Evolutionary conservation across 1,284 basidiomycete species (phyloP), one percentile per base, ranked within the genome.

Genomic region (Rugosomyces carneus): DNA sequence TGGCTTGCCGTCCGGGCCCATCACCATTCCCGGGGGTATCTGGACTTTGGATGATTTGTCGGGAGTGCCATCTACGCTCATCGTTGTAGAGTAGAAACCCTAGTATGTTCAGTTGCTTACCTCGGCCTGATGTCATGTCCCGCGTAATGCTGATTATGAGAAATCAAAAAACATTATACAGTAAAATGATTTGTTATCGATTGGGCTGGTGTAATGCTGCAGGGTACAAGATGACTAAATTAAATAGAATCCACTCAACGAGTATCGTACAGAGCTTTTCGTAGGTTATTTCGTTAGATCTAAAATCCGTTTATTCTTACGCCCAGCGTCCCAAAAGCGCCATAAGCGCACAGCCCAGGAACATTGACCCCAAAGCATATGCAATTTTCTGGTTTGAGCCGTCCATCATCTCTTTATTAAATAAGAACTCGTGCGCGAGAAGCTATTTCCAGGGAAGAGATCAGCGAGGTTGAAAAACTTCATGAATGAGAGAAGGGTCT

Each of bases 1-100:
- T 0, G 89, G 90, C 66, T 93, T 95, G 19, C 93, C 93, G 56
- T 96, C 89, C 21, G 89, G 86, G 1, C 89, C 93, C 50, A 96
- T 68, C 46, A 94, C 78, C 70, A 91, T 81, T 1, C 90, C 92
- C 2, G 87, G 85, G 1, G 88, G 85, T 52, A 69, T 56, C 32
- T 53, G 56, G 34, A 20, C 37, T 18, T 42, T 47, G 20, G 47
- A 39, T 18, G 47, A 36, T 20, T 21, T 38, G 32, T 55, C 41
- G 20, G 51, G 42, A 20, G 37, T 56, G 52, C 58, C 19, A 39
- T 45, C 36, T 38, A 13, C 34, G 13, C 35, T 37, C 35, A 37
- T 37, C 18, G 35, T 37, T 21, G 35, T 37, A 4, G 35, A 18
- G 35, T 7, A 5, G 18, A n/a, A 19, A 37, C 5, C 35, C 10